A percentile compares a stretch with the other conserved stretches of the same genome.
phyloP scores from a whole-genome alignment of 1,284 basidiomycete species.

The Ustilago hordei region DNA sequence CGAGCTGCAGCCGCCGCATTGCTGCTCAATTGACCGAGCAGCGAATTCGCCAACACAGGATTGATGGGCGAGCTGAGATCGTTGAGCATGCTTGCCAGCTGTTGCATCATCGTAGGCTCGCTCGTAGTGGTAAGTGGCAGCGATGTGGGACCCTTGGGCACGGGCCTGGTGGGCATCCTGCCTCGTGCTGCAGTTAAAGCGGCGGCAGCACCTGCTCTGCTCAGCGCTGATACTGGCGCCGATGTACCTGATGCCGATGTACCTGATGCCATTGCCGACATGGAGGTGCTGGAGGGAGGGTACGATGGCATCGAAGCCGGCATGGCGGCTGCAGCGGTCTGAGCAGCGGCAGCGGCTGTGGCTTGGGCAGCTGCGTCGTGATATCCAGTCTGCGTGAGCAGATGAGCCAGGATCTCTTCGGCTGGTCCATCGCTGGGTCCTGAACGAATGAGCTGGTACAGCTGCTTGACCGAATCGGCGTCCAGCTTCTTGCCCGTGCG shows the following conservation, averaged over 20 bases:
- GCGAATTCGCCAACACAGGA: slow-evolving; percentile 45
- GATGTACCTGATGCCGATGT: not conserved
- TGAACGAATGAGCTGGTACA: slow-evolving; percentile 37
- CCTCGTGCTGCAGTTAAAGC: slow-evolving; percentile 15
- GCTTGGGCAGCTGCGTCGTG: slow-evolving; percentile 50
- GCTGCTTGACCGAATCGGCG: slow-evolving; percentile 33
- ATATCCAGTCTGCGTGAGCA: slow-evolving; percentile 44
- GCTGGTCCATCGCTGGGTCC: slow-evolving; percentile 41
- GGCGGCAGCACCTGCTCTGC: slow-evolving; percentile 10
- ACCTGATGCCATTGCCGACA: slow-evolving; percentile 9
- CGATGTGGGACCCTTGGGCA: slow-evolving; percentile 41
- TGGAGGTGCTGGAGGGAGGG: slow-evolving; percentile 11
- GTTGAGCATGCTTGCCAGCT: slow-evolving; percentile 52
- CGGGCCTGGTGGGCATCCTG: slow-evolving; percentile 17
- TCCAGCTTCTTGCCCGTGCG: slow-evolving; percentile 49
- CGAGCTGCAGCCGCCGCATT: slow-evolving; percentile 44
- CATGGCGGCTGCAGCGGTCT: slow-evolving; percentile 31
- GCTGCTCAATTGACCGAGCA: slow-evolving; percentile 48
- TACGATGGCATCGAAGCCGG: slow-evolving; percentile 33
- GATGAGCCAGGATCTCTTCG: slow-evolving; percentile 45
- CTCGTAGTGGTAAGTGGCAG: slow-evolving; percentile 35
- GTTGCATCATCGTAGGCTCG: slow-evolving; percentile 57
- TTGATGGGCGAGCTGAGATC: slow-evolving; percentile 50
- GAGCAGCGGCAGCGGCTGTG: slow-evolving; percentile 30
- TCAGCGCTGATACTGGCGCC: slow-evolving; percentile 13